phyloP scores from a whole-genome alignment of 148 eudicot genomes.

The Vaccinium vitisidaea region DNA sequence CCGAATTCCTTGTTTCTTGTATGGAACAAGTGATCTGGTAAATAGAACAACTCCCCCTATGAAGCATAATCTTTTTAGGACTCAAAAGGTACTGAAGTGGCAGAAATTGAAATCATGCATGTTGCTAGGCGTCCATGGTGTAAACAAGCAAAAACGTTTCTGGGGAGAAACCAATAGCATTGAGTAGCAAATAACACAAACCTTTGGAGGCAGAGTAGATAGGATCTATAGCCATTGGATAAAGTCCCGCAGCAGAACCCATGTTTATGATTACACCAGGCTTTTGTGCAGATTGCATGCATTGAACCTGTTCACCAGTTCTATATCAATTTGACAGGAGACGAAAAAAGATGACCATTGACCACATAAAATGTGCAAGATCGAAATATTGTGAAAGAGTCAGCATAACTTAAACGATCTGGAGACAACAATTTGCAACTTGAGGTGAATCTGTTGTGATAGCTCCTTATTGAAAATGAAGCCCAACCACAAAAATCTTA shows the following conservation, averaged over 20 bases:
- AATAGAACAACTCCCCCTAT: slow-evolving; percentile 86
- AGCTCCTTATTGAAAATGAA: slow-evolving; percentile 3
- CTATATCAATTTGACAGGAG: background rate
- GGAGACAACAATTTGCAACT: slow-evolving; percentile 10
- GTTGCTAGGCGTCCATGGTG: background rate
- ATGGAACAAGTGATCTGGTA: slow-evolving; percentile 69
- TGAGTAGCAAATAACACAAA: slow-evolving; percentile 28
- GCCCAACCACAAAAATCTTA: background rate
- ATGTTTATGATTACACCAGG: slow-evolving; percentile 80
- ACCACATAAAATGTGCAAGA: slow-evolving; percentile 3
- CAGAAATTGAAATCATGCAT: background rate
- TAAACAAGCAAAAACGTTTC: background rate
- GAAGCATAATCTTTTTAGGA: slow-evolving; percentile 14
- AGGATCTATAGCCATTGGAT: slow-evolving; percentile 64
- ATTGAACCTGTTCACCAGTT: slow-evolving; percentile 50
- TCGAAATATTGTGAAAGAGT: background rate
- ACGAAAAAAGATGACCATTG: background rate
- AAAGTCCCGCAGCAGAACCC: slow-evolving; percentile 87
- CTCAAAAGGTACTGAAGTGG: slow-evolving; percentile 10
- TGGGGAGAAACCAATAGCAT: slow-evolving; percentile 5
- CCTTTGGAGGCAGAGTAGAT: slow-evolving; percentile 86
- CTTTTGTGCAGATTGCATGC: slow-evolving; percentile 67
- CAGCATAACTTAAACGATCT: background rate
- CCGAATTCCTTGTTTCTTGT: slow-evolving; percentile 78
- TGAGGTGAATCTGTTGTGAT: background rate